phyloP scores from a whole-genome alignment of 805 yeast species.

The Jamesozyma gamospora region DNA sequence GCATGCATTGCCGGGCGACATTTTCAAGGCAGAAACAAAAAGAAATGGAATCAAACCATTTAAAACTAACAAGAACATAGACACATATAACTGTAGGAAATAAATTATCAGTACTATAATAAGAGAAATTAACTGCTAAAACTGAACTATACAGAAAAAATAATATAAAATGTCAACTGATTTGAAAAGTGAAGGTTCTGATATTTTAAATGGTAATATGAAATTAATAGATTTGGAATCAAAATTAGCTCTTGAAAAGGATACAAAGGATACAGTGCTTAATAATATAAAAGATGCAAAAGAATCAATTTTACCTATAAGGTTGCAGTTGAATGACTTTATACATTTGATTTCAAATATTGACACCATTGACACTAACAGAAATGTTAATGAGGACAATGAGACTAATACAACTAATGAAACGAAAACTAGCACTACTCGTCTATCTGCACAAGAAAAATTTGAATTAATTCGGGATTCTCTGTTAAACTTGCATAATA shows the following conservation, averaged over 20 bases:
- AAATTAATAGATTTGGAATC: constrained; percentile 15
- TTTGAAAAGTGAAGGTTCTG: neutral
- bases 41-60: no score
- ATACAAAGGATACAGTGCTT: constrained; percentile 7
- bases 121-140: no score
- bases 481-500: constrained; percentile 14
- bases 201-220: neutral
- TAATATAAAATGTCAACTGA: neutral
- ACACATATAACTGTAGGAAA: no score
- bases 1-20: no score
- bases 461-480: constrained; percentile 13
- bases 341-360: constrained; percentile 15
- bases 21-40: no score
- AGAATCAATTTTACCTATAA: constrained; percentile 9
- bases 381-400: neutral
- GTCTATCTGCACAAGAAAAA: constrained; percentile 14
- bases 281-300: constrained; percentile 4
- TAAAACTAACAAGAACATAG: no score
- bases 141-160: no score
- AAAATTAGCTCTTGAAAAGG: constrained; percentile 8
- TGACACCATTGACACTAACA: constrained; percentile 7
- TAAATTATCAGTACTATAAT: no score
- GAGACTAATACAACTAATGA: neutral
- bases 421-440: neutral
- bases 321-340: constrained; percentile 21